phyloP scores from a whole-genome alignment of 345 rosid genomes.

The Rhodamnia rubescens region DNA sequence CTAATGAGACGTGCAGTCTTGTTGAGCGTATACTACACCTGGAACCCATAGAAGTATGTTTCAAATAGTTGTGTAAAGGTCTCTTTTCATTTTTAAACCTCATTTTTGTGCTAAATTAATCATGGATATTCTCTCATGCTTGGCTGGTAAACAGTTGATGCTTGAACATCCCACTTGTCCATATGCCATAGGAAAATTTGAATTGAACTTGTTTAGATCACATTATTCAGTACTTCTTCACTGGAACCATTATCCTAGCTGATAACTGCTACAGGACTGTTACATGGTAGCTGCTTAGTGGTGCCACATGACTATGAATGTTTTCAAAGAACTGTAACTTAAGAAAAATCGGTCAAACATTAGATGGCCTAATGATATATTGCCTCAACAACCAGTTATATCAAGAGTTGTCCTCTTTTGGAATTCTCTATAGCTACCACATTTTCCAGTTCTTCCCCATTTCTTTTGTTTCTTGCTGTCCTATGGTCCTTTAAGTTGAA shows the following conservation, averaged over 20 bases:
- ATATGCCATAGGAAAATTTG: not conserved
- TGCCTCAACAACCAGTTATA: not conserved
- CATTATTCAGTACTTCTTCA: not conserved
- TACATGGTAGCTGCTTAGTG: not conserved
- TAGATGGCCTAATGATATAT: not conserved
- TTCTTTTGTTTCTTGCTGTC: not conserved
- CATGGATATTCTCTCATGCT: not conserved
- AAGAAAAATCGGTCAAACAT: not conserved
- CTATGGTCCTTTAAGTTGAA: not conserved
- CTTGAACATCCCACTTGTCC: not conserved
- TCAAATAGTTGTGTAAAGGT: not conserved
- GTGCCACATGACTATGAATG: not conserved
- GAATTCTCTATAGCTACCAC: not conserved
- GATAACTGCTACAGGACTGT: not conserved
- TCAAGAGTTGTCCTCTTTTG: not conserved
- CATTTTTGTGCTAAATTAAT: not conserved
- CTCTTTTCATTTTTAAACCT: not conserved
- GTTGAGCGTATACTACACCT: slow-evolving; percentile 78
- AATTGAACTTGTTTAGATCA: not conserved
- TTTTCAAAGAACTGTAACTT: not conserved
- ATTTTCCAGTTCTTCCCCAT: not conserved
- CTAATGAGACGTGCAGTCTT: slow-evolving; percentile 39
- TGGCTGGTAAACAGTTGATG: not conserved
- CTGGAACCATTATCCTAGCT: not conserved
- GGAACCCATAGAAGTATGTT: slow-evolving; percentile 79